These are phyloP conservation scores for Bacterosira constricta DNA, from an alignment of 108 stramenopile species.

Conservation along the genomic window DNA sequence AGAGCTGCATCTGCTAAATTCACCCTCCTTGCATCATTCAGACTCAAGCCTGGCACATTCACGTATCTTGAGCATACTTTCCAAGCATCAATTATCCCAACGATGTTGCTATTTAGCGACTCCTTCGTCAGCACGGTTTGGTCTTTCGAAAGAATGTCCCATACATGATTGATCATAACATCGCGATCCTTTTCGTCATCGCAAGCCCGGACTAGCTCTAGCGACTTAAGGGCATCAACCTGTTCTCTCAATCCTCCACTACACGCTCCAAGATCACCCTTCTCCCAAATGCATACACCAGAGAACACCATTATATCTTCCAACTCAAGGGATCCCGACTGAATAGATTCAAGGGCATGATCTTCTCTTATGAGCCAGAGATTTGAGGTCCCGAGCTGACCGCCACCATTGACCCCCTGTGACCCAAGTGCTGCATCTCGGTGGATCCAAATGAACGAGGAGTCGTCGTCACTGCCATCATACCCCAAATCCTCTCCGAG, in stretches of 20 bases:
- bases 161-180: not conserved
- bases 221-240: conserved; percentile 21
- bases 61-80: not conserved
- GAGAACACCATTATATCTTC: conserved; percentile 36
- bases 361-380: conserved; percentile 31
- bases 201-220: conserved; percentile 16
- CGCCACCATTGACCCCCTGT: not conserved
- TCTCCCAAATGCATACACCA: conserved; percentile 47
- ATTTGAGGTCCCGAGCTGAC: conserved; percentile 17
- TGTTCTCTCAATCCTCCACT: conserved; percentile 40
- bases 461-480: conserved; percentile 21
- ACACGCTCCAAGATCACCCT: conserved; percentile 27
- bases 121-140: conserved; percentile 27
- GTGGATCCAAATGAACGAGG: conserved; percentile 46
- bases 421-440: conserved; percentile 12
- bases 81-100: conserved; percentile 30
- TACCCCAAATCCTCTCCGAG: not conserved
- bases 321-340: conserved; percentile 15
- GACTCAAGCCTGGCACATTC: not conserved
- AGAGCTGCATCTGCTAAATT: conserved; percentile 23
- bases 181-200: not conserved
- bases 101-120: conserved; percentile 26
- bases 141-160: conserved; percentile 23
- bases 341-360: conserved; percentile 26
- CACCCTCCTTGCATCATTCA: conserved; percentile 7